Evolutionary conservation across 2,329 filamentous ascomycete species (phyloP).

Genomic region (Fusarium brachygibbosum): DNA sequence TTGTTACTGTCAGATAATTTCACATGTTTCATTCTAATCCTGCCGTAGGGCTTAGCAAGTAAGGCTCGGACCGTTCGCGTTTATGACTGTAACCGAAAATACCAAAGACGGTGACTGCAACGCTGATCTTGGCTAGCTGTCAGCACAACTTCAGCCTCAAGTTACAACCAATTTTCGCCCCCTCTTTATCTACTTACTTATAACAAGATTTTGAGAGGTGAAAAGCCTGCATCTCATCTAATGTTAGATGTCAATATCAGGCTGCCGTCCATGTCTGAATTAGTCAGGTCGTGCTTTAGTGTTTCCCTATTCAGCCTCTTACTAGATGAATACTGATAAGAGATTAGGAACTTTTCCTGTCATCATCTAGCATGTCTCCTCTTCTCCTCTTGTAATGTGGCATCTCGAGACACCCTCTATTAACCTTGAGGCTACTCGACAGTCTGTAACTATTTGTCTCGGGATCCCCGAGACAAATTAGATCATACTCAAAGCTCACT

Average conservation of each 20-base stretch:
- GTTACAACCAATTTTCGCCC: not conserved
- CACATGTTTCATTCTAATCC: not conserved
- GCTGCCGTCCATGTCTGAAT: too few relatives aligned
- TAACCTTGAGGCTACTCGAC: not conserved
- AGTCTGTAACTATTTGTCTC: not conserved
- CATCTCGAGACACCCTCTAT: not conserved
- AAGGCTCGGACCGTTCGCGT: too few relatives aligned
- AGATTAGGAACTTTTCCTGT: too few relatives aligned
- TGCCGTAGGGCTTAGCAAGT: fast-evolving
- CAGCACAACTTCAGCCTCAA: constrained; percentile 2
- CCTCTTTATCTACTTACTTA: not conserved
- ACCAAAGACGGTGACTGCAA: not conserved
- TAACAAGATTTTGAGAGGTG: too few relatives aligned
- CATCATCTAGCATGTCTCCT: not conserved
- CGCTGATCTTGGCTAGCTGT: not conserved
- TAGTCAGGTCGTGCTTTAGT: too few relatives aligned
- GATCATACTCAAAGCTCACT: not conserved
- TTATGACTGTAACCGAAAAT: not conserved
- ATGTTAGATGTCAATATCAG: too few relatives aligned
- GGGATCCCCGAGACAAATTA: not conserved
- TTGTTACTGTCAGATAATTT: not conserved
- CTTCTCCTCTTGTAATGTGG: not conserved
- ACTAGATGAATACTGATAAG: not conserved
- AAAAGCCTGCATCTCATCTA: too few relatives aligned
- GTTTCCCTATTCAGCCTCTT: not conserved